These are phyloP conservation scores for Thalassia testudinum DNA, from an alignment of 116 monocot species.

Conservation along the genomic window DNA sequence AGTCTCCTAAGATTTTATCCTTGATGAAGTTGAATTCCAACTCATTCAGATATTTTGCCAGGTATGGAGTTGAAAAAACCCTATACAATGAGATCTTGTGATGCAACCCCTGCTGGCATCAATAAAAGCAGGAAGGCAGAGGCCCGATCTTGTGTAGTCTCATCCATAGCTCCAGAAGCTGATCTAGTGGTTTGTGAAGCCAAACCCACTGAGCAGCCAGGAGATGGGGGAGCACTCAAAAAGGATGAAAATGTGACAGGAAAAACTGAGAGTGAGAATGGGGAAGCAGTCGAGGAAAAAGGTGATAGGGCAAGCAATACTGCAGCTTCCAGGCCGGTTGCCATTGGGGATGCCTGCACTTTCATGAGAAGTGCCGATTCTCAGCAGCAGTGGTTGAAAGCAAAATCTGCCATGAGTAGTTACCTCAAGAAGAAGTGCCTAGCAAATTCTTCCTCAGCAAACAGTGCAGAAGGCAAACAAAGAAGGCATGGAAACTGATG, in stretches of 20 bases:
- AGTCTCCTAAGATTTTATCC: no score
- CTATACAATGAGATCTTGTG: not conserved
- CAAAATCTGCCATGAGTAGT: slow-evolving; percentile 38
- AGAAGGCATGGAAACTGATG: no score
- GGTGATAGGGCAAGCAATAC: not conserved
- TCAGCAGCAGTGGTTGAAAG: slow-evolving; percentile 53
- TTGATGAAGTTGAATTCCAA: no score
- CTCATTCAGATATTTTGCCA: no score
- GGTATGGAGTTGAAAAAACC: no score
- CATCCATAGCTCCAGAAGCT: not conserved
- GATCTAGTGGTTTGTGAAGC: not conserved
- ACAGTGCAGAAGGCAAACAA: no score
- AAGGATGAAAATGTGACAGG: not conserved
- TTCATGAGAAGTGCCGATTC: slow-evolving; percentile 83
- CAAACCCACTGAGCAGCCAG: not conserved
- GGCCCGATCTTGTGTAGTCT: not conserved
- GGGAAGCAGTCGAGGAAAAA: not conserved
- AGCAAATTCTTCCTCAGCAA: no score
- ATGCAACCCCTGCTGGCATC: not conserved
- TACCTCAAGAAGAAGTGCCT: slow-evolving; percentile 24
- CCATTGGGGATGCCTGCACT: slow-evolving; percentile 33
- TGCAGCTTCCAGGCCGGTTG: slow-evolving; percentile 7
- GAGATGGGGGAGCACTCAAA: not conserved
- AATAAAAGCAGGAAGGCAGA: not conserved
- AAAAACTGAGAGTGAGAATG: not conserved